Evolutionary conservation across 257 asterid species (phyloP).

Genomic region (Solanum rostratum): DNA sequence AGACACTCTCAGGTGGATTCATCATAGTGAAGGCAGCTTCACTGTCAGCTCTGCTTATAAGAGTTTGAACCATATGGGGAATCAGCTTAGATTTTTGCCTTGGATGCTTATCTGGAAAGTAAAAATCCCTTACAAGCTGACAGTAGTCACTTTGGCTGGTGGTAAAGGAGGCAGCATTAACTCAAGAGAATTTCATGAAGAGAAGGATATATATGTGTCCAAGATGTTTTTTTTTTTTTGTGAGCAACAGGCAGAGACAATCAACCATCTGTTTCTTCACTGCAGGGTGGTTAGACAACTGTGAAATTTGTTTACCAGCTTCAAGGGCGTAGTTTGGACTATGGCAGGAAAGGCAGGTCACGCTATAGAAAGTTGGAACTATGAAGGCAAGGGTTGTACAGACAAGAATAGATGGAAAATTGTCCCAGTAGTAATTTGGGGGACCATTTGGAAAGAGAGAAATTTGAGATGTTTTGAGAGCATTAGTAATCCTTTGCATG

Average conservation of each 20-base stretch:
- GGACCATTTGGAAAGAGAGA: not conserved
- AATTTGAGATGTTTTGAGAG: not conserved
- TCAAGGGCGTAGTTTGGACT: not conserved
- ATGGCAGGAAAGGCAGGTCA: not conserved
- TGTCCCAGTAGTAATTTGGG: not conserved
- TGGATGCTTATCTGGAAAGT: no score
- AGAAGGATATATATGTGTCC: not conserved
- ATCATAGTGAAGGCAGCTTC: no score
- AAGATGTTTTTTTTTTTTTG: not conserved
- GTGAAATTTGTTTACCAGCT: not conserved
- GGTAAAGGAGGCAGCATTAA: no score
- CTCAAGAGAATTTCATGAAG: not conserved
- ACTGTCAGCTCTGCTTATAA: no score
- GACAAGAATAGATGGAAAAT: not conserved
- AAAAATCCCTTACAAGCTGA: no score
- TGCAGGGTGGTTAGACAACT: not conserved
- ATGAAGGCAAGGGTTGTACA: not conserved
- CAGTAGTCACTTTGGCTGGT: no score
- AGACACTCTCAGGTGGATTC: no score
- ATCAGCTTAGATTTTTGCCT: no score
- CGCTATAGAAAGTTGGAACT: not conserved
- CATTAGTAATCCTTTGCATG: not conserved
- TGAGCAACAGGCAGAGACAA: not conserved
- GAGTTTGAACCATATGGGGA: no score
- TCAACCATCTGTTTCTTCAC: not conserved